phyloP scores from a whole-genome alignment of 2,329 filamentous ascomycete species.

The Lomentospora prolificans region DNA sequence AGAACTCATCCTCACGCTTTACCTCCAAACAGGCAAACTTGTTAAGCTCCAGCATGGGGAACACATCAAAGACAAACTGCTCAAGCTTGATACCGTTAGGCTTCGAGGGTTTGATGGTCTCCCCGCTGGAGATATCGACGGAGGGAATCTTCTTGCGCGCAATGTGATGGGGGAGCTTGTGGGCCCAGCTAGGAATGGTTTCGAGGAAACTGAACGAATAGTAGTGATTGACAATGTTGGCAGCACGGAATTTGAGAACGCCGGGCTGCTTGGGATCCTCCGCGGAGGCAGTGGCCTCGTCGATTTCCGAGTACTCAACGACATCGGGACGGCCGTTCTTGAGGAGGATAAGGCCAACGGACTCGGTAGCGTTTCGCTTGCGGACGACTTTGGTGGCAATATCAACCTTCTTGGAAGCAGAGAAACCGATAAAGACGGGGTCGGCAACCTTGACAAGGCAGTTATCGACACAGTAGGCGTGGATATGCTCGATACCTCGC shows the following conservation, averaged over 20 bases:
- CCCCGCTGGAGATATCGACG: slow-evolving; percentile 65
- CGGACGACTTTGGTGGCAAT: slow-evolving; percentile 99
- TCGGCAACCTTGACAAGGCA: slow-evolving; percentile 99
- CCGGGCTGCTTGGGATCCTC: slow-evolving; percentile 70
- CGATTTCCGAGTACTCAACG: slow-evolving; percentile 97
- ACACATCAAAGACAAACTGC: slow-evolving; percentile 98
- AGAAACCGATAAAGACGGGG: slow-evolving; percentile 89
- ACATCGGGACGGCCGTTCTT: slow-evolving; percentile 97
- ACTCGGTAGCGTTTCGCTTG: slow-evolving; percentile 93
- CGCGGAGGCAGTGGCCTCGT: slow-evolving; percentile 78
- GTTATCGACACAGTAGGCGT: slow-evolving; percentile 98
- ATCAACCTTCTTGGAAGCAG: slow-evolving; percentile 78
- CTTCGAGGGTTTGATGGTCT: slow-evolving; percentile 80
- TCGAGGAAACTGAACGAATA: slow-evolving; percentile 92
- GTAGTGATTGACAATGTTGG: slow-evolving; percentile 99
- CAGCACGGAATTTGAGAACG: slow-evolving; percentile 89
- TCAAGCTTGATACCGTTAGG: slow-evolving; percentile 98
- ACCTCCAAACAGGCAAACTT: slow-evolving; percentile 97
- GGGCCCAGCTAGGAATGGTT: slow-evolving; percentile 75
- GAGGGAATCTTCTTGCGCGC: slow-evolving; percentile 97
- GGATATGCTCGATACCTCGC: slow-evolving; percentile 87
- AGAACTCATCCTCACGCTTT: slow-evolving; percentile 94
- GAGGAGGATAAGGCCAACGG: slow-evolving; percentile 84
- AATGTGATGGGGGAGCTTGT: slow-evolving; percentile 87
- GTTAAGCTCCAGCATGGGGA: slow-evolving; percentile 69